A percentile compares a stretch with the other conserved stretches of the same genome.
These are phyloP conservation scores for Paramecium caudatum DNA, from an alignment of 73 alveolate species.

Conservation along the genomic window DNA sequence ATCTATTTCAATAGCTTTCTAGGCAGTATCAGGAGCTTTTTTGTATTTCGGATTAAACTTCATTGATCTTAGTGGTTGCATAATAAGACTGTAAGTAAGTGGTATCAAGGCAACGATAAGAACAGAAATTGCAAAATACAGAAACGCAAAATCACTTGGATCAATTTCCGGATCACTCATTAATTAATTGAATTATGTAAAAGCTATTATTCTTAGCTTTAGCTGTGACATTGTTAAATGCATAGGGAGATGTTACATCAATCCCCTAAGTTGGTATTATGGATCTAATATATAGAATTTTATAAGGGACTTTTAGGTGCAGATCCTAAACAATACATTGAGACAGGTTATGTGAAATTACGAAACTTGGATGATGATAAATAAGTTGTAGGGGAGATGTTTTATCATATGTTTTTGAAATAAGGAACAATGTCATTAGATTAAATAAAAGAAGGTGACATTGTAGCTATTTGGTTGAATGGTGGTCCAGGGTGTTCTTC, in stretches of 20 bases:
- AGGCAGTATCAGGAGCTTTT: constrained; percentile 41
- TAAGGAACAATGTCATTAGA: constrained; percentile 28
- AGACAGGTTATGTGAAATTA: constrained; percentile 54
- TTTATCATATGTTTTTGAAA: constrained; percentile 46
- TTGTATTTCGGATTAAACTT: constrained; percentile 50
- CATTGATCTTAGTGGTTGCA: not conserved
- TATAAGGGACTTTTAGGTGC: not conserved
- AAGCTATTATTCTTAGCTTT: too few relatives aligned
- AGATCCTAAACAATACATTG: constrained; percentile 25
- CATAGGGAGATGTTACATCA: too few relatives aligned
- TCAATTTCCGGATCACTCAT: constrained; percentile 56
- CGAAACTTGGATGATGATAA: not conserved
- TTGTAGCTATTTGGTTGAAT: constrained; percentile 71
- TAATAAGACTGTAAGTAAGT: not conserved
- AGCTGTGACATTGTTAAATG: too few relatives aligned
- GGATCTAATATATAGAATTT: not conserved
- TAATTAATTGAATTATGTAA: too few relatives aligned
- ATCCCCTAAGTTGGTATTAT: too few relatives aligned
- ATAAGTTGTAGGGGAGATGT: not conserved
- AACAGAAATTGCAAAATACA: constrained; percentile 35
- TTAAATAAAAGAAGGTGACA: not conserved
- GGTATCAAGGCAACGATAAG: not conserved
- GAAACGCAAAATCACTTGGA: constrained; percentile 44
- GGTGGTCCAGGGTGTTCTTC: constrained; percentile 81
- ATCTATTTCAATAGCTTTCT: constrained; percentile 58